Base-by-base conservation (phyloP, 305 asterid genomes). In the Caryopteris hybrid region DNA sequence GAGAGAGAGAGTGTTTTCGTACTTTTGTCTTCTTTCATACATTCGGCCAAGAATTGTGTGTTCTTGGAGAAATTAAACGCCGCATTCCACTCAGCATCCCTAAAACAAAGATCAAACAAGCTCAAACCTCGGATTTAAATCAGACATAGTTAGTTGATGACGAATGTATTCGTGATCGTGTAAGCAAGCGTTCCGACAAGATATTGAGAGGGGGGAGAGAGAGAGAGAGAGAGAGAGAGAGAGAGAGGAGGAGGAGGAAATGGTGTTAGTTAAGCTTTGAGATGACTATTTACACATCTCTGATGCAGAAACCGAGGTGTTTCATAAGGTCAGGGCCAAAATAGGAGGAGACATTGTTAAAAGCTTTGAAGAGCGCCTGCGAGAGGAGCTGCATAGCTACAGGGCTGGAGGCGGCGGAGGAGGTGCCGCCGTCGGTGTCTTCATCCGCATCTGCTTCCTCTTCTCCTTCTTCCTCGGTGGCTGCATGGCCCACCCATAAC, bases 31-130 rank as follows among this genome's bases (percentile, higher is more conserved):
- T 31, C 66, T 72, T 23, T 75, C 2, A 85, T 62, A 46, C 96
- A 89, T 22, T 68, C 77, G 5, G 81, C 59, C 78, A 89, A 59
- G 74, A 89, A 89, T 46, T 70, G 76, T 8, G 88, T 73, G 50
- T 89, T 80, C 64, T 69, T 77, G 3, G 95, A 83, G 79, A 87
- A 87, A 75, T 89, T 85, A 33, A 89, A 89, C 4, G 96, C 92
- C 2, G 76, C 76, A 31, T 85, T 68, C 92, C 88, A 82, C 64
- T 80, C 88, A 3, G 71, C 83, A 64, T 82, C 80, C 74, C 90
- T 86, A 12, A 52, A 42, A 65, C 4, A 27, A 48, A 21, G 18
- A 27, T 62, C 1, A 33, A 13, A 64, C 42, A 13, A 70, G 29
- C 11, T 29, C 66, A 17, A n/a, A 39, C 34, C 8, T 1, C 31